Base-by-base conservation (phyloP, 495 filamentous ascomycete species). In the Trichocladium antarcticum region DNA sequence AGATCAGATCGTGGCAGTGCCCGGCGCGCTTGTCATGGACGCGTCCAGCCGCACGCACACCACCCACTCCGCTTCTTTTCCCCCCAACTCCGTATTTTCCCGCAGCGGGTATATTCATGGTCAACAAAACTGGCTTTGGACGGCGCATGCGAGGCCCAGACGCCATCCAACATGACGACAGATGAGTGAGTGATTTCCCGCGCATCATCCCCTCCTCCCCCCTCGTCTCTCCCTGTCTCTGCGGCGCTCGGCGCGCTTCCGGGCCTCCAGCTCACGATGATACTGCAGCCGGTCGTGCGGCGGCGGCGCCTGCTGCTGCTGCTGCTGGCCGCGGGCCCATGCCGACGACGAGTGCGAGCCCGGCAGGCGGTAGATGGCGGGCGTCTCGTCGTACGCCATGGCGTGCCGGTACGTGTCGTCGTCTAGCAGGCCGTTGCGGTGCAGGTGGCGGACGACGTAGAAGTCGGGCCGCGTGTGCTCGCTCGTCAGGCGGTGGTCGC, bases 391-490 rank as follows among this genome's bases (percentile, higher is more conserved):
- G 20, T 51, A 67, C 37, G 11, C 28, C 46, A 39, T 58, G 9
- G 44, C 48, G 2, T 12, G 0, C 3, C 38, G 11, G 37, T 55
- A 66, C 17, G 5, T 29, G 1, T 38, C 16, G 0, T 58, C 45
- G 4, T 49, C 8, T 22, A 73, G 49, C 36, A 63, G 4, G 0
- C 39, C 15, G 7, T 57, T 9, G 0, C 40, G 11, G 15, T 37
- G 21, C 46, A 73, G 38, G 57, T 73, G 68, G 1, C 57, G 19
- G 16, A 62, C 16, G 32, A 73, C 43, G 12, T 48, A 45, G 40
- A 68, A 68, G 41, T 77, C 75, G 0, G 70, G 70, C 2, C 69
- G 66, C 47, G 63, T 63, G 19, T 63, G 7, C 4, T 51, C 6
- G 17, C 17, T 41, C 12, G 44, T 49, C 12, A 40, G 28, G 21